Percentiles rank a stretch among this genome's conserved stretches.
Evolutionary conservation across 2,329 filamentous ascomycete species (phyloP).

Genomic region (Aspergillus brunneoviolaceus): DNA sequence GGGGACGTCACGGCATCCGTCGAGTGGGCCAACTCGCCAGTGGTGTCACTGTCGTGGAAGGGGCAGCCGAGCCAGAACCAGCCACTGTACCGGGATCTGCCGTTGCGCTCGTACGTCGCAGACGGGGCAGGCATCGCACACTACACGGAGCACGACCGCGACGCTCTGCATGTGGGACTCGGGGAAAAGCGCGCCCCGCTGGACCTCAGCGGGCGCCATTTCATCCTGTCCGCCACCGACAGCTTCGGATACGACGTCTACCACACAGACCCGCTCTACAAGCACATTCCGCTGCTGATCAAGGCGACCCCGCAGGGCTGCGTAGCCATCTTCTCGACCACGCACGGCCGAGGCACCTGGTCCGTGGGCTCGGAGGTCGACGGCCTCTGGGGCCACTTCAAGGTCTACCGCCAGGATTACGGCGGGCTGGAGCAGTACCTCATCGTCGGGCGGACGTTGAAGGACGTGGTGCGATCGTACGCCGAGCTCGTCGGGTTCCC

Average conservation of each 20-base stretch:
- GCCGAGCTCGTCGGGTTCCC: conserved; percentile 69
- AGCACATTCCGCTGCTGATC: conserved; percentile 71
- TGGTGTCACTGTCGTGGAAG: conserved; percentile 57
- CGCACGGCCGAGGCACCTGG: conserved; percentile 63
- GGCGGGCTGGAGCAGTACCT: conserved; percentile 71
- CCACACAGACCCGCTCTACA: conserved; percentile 70
- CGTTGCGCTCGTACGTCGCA: conserved; percentile 63
- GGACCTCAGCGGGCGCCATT: conserved; percentile 66
- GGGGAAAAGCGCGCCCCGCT: conserved; percentile 73
- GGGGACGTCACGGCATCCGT: conserved; percentile 55
- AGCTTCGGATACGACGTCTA: conserved; percentile 73
- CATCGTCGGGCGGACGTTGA: conserved; percentile 64
- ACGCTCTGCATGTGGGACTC: conserved; percentile 66
- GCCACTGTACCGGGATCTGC: conserved; percentile 62
- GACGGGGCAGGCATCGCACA: conserved; percentile 64
- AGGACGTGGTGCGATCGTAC: conserved; percentile 65
- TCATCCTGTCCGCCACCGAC: conserved; percentile 67
- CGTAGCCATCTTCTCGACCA: conserved; percentile 67
- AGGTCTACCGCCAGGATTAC: conserved; percentile 70
- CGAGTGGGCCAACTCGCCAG: conserved; percentile 59
- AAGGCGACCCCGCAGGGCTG: conserved; percentile 65
- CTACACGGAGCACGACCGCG: conserved; percentile 62
- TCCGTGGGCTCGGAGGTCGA: conserved; percentile 71
- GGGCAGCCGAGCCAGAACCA: conserved; percentile 45
- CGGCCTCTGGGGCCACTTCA: conserved; percentile 72